Conservation (phyloP, 208 protist species). For the Leishmania martiniquensis region DNA sequence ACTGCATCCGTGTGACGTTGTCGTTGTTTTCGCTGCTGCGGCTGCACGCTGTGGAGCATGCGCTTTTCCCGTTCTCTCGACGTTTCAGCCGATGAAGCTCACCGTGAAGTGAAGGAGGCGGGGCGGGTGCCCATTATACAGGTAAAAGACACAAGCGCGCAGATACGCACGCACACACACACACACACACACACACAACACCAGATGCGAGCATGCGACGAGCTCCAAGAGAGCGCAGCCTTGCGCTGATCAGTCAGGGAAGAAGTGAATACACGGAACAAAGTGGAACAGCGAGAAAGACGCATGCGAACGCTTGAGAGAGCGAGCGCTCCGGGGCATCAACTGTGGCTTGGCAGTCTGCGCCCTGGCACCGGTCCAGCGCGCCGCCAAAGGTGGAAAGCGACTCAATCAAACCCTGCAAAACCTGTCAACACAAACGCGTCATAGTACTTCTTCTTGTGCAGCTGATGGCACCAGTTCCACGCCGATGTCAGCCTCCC, state of each 20-base stretch:
- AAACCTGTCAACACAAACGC: conserved; percentile 97
- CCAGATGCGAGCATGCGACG: not conserved
- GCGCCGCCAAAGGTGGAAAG: not conserved
- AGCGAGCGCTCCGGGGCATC: not conserved
- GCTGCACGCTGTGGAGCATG: not conserved
- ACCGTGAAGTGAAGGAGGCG: not conserved
- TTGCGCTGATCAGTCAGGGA: not conserved
- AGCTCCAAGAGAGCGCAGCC: not conserved
- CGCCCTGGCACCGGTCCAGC: not conserved
- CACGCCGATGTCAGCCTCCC: conserved; percentile 97
- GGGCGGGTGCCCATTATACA: not conserved
- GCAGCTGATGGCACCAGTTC: conserved; percentile 97
- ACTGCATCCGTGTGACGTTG: not conserved
- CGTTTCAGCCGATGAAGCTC: not conserved
- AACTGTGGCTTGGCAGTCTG: not conserved
- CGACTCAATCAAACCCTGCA: conserved; percentile 93
- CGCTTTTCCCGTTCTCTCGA: not conserved
- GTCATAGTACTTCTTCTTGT: conserved; percentile 97
- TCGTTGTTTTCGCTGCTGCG: not conserved
- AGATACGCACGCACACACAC: not conserved
- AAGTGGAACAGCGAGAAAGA: not conserved
- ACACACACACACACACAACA: not conserved
- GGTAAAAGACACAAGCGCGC: no score
- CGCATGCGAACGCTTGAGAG: not conserved
- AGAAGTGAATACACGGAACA: not conserved